phyloP scores from a whole-genome alignment of 2,329 filamentous ascomycete species.

The Aureobasidium melanogenum region DNA sequence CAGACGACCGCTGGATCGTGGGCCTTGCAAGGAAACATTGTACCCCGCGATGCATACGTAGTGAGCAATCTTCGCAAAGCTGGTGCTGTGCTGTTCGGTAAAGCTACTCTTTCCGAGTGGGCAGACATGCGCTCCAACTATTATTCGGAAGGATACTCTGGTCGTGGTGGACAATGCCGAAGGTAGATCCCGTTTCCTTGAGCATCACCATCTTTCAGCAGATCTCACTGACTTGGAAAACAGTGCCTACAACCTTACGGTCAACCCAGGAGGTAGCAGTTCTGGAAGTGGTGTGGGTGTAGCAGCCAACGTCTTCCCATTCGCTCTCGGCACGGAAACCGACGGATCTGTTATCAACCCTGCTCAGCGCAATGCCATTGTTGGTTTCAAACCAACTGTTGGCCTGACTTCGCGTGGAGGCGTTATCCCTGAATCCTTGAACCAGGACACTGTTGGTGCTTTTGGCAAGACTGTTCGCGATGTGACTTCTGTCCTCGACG shows the following conservation, averaged over 20 bases:
- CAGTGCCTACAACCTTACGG: conserved; percentile 56
- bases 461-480: conserved; percentile 63
- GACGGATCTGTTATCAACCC: conserved; percentile 62
- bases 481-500: conserved; percentile 56
- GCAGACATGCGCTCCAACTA: conserved; percentile 60
- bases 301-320: conserved; percentile 52
- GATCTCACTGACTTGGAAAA: no score
- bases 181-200: no score
- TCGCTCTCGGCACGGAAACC: conserved; percentile 65
- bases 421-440: conserved; percentile 53
- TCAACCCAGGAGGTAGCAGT: conserved; percentile 60
- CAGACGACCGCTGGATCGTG: conserved; percentile 65
- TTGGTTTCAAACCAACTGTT: conserved; percentile 69
- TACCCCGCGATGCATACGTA: conserved; percentile 60
- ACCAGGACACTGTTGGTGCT: conserved; percentile 61
- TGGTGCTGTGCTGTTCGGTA: conserved; percentile 61
- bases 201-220: no score
- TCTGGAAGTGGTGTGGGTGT: conserved; percentile 59
- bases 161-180: conserved; percentile 51
- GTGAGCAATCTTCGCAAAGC: conserved; percentile 53
- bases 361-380: conserved; percentile 57
- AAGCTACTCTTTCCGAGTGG: conserved; percentile 65
- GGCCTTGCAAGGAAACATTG: conserved; percentile 56
- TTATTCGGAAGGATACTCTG: conserved; percentile 61
- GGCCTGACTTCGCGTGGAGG: conserved; percentile 56